Percentiles rank a stretch among this genome's conserved stretches.
Conservation (phyloP, 179 eudicot genomes). For the Patellifolia procumbens region DNA sequence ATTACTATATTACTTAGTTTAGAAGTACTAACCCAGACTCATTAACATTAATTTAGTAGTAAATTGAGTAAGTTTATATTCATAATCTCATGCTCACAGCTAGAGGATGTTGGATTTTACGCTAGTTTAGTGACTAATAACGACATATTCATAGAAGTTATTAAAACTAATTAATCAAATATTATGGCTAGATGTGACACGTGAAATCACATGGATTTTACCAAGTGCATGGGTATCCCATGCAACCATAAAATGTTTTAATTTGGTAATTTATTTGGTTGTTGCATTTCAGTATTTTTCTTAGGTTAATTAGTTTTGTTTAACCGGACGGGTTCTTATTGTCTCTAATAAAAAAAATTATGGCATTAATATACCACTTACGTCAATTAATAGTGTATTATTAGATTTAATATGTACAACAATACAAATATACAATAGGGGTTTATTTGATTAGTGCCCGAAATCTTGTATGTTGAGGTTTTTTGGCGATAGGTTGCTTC, state of each 20-base stretch:
- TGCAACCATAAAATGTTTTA: neutral
- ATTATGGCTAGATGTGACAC: constrained; percentile 17
- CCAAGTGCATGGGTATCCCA: constrained; percentile 27
- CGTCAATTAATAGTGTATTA: too few relatives aligned
- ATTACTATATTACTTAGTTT: neutral
- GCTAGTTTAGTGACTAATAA: constrained; percentile 16
- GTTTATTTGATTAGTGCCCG: neutral
- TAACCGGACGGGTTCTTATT: too few relatives aligned
- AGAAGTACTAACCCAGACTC: neutral
- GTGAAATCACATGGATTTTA: constrained; percentile 34
- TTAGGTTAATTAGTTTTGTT: too few relatives aligned
- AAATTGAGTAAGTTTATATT: too few relatives aligned
- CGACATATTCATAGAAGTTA: constrained; percentile 20
- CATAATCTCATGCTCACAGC: neutral
- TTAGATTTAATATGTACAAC: too few relatives aligned
- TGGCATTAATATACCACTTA: too few relatives aligned
- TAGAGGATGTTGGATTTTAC: constrained; percentile 12
- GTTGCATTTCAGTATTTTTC: too few relatives aligned
- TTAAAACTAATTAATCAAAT: constrained; percentile 23
- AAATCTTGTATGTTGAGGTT: neutral
- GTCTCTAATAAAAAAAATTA: too few relatives aligned
- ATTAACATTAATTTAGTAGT: neutral
- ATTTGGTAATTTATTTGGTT: too few relatives aligned
- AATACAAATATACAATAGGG: too few relatives aligned
- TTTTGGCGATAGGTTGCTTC: neutral